Evolutionary conservation across 2,329 filamentous ascomycete species (phyloP), one percentile per base, ranked within the genome.

Genomic region (Hypoxylon sp.): DNA sequence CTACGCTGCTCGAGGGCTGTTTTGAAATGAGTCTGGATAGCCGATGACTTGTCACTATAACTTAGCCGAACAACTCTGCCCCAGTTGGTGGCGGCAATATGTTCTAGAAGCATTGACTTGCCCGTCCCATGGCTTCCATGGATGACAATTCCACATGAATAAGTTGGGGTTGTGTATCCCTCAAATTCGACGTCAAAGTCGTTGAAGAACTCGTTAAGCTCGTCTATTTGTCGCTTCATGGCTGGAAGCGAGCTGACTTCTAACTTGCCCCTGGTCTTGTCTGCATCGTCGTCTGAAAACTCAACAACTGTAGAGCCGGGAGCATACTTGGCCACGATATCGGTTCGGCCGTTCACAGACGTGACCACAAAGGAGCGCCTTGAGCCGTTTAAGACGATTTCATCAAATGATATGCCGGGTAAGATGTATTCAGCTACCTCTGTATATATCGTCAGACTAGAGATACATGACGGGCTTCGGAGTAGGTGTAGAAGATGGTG

Each of bases 111-210:
- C 68, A 91, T 84, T 0, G 88, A 91, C 80, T 97, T 97, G 22
- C 95, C 95, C 0, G 92, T 96, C 9, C 95, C 94, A 66, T 88
- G 87, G 16, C 92, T 89, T 12, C 95, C 95, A 75, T 96, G 90
- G 3, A 97, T 82, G 22, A 96, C 83, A 33, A 96, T 84, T 0
- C 88, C 88, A 54, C 85, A 83, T 0, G 85, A 80, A 70, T 73
- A 65, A 46, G 78, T 71, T 74, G 76, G 72, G 72, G 75, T 70
- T 77, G 28, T 73, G 70, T 68, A 79, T 72, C 59, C 72, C 61
- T 58, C 73, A 63, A 73, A 80, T 2, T 78, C 65, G 2, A 76
- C 74, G 46, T 82, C 83, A 70, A 91, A 90, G 62, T 82, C 81
- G 22, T 77, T 75, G 22, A 97, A 82, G 52, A 89, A 88, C 36